These are phyloP conservation scores for Solanum boliviense DNA, from an alignment of 257 asterid species.

Conservation along the genomic window DNA sequence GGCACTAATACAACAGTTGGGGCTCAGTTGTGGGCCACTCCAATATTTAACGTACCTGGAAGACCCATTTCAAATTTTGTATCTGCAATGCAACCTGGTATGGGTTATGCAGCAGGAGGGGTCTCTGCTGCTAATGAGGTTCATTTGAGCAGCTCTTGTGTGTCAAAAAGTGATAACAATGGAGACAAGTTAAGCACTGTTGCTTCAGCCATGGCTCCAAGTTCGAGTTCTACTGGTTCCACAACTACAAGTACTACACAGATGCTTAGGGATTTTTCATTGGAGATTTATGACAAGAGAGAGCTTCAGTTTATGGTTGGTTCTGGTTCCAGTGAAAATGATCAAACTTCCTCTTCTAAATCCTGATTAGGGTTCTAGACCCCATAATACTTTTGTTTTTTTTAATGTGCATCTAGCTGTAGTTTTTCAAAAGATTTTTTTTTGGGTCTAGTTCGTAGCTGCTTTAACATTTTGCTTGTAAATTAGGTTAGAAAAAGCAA, in stretches of 20 bases:
- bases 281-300: conserved; percentile 52
- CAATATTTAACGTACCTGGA: conserved; percentile 38
- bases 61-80: conserved; percentile 39
- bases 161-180: background rate
- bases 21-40: conserved; percentile 75
- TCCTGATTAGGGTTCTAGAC: conserved; percentile 4
- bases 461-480: background rate
- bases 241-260: conserved; percentile 18
- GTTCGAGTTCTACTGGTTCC: conserved; percentile 11
- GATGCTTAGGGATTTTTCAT: conserved; percentile 45
- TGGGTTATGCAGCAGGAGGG: background rate
- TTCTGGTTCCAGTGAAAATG: conserved; percentile 10
- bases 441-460: background rate
- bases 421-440: background rate
- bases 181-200: conserved; percentile 6
- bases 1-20: conserved; percentile 13
- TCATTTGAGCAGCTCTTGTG: background rate
- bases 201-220: conserved; percentile 28
- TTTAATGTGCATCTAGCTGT: background rate
- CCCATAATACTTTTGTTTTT: background rate
- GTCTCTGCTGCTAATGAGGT: conserved; percentile 1
- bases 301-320: conserved; percentile 79
- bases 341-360: conserved; percentile 32
- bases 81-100: conserved; percentile 18
- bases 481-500: background rate